Base-by-base conservation (phyloP, 805 yeast genomes). In the Wickerhamiella hasegawae region DNA sequence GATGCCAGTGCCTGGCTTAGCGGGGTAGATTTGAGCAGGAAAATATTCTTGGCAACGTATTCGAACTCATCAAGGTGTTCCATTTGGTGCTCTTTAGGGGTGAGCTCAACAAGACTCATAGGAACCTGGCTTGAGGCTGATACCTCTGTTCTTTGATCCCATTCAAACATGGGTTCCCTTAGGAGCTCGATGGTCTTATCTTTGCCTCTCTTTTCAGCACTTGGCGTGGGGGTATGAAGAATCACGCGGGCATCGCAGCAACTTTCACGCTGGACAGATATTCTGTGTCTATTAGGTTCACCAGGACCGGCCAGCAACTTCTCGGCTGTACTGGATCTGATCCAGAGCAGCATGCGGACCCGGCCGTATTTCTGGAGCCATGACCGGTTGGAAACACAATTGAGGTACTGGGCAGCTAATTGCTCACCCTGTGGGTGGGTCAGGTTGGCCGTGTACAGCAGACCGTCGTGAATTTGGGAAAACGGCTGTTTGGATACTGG, bases 281-380 rank as follows among this genome's bases (percentile, higher is more conserved):
- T 64, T 40, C 83, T 68, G 34, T 73, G 65, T 40, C 94, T 63
- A 36, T 62, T 59, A 10, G 47, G 44, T 23, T 67, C 62, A 1
- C 69, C 69, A 1, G 71, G 62, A 0, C 64, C 65, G 0, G 87
- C 72, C 31, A 78, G 49, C 24, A 81, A 61, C 51, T 80, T 77
- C 39, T 58, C 55, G 4, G 79, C 77, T 4, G 80, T 71, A 0
- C 59, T 34, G 5, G 74, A 70, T 3, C 74, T 71, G 16, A 76
- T 61, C 73, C 85, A 71, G 12, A 78, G 55, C 18, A 85, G 57
- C 74, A 82, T 70, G 41, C 81, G 64, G 2, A 84, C 85, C 33
- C 77, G 66, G 6, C 93, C 80, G 53, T 66, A 78, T 44, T 63
- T 61, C 42, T 73, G 76, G 6, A 81, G 52, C 94, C 94, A 82